A percentile compares a stretch with the other conserved stretches of the same genome.
Conservation (phyloP, 2,329 filamentous ascomycete genomes). For the Ceratocystis alfenasii region DNA sequence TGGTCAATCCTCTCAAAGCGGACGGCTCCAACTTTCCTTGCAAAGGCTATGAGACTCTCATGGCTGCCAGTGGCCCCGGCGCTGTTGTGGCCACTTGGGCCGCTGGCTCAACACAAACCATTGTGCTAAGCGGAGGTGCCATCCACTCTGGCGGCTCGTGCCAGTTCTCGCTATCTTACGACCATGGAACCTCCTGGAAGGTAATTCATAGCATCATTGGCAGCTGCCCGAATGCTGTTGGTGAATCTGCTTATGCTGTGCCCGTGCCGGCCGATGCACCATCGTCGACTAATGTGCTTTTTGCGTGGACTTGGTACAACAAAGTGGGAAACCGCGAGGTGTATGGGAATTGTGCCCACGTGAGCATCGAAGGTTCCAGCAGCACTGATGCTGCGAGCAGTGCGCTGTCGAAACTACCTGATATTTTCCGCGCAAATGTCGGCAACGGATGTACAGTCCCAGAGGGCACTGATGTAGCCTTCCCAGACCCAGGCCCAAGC, state of each 20-base stretch:
- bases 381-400: slow-evolving; percentile 31
- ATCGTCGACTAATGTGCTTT: slow-evolving; percentile 37
- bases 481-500: slow-evolving; percentile 49
- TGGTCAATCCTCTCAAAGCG: slow-evolving; percentile 44
- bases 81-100: slow-evolving; percentile 39
- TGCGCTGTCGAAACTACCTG: slow-evolving; percentile 42
- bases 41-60: slow-evolving; percentile 36
- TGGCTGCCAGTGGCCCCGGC: slow-evolving; percentile 28
- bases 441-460: slow-evolving; percentile 43
- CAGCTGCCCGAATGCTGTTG: slow-evolving; percentile 28
- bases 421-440: slow-evolving; percentile 51
- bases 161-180: slow-evolving; percentile 50
- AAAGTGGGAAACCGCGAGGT: slow-evolving; percentile 52
- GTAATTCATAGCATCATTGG: slow-evolving; percentile 35
- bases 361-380: slow-evolving; percentile 35
- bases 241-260: slow-evolving; percentile 39
- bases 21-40: slow-evolving; percentile 48
- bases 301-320: slow-evolving; percentile 56
- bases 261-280: slow-evolving; percentile 42
- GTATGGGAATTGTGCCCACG: slow-evolving; percentile 57
- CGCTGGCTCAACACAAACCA: slow-evolving; percentile 41
- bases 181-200: slow-evolving; percentile 46
- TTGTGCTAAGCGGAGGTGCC: slow-evolving; percentile 43
- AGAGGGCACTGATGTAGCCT: slow-evolving; percentile 45
- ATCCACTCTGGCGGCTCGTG: slow-evolving; percentile 49